Evolutionary conservation across 352 stramenopile genomes (phyloP).

Genomic region (Elongisporangium prolatum): DNA sequence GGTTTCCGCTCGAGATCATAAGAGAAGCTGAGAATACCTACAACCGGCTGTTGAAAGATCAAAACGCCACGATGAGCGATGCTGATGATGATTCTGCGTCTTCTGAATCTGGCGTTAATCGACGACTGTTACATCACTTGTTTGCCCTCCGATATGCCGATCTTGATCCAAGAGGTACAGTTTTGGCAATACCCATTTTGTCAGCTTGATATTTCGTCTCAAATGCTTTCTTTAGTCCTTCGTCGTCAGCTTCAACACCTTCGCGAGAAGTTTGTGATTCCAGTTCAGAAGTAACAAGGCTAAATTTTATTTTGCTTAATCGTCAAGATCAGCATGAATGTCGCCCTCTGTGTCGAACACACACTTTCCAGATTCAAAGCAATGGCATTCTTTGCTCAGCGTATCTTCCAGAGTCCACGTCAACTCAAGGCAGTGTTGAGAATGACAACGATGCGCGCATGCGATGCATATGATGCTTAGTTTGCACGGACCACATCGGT

Average conservation of each 20-base stretch:
- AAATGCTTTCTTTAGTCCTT: slow-evolving; percentile 25
- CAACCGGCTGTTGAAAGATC: slow-evolving; percentile 15
- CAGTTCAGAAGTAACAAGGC: slow-evolving; percentile 1
- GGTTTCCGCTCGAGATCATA: slow-evolving; percentile 59
- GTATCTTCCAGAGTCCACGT: slow-evolving; percentile 50
- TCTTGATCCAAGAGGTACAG: slow-evolving; percentile 56
- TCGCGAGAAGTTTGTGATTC: slow-evolving; percentile 41
- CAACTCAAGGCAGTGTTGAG: slow-evolving; percentile 56
- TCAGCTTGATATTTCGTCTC: no score
- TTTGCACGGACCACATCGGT: slow-evolving; percentile 49
- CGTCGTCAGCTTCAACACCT: slow-evolving; percentile 65
- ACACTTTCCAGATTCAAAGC: slow-evolving; percentile 30
- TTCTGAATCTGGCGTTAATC: slow-evolving; percentile 20
- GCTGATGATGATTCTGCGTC: slow-evolving; percentile 4
- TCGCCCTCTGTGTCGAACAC: slow-evolving; percentile 13
- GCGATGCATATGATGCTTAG: slow-evolving; percentile 54
- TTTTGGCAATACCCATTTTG: no score
- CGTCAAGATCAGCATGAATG: background rate
- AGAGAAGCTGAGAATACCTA: slow-evolving; percentile 50
- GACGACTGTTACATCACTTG: slow-evolving; percentile 67
- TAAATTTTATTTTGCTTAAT: slow-evolving; percentile 4
- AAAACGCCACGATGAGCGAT: slow-evolving; percentile 12
- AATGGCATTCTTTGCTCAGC: slow-evolving; percentile 31
- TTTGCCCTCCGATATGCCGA: slow-evolving; percentile 62
- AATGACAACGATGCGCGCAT: slow-evolving; percentile 61